These are phyloP conservation scores for Teratosphaeriaceae sp. DNA, from an alignment of 2,329 filamentous ascomycete genomes.

Conservation along the genomic window DNA sequence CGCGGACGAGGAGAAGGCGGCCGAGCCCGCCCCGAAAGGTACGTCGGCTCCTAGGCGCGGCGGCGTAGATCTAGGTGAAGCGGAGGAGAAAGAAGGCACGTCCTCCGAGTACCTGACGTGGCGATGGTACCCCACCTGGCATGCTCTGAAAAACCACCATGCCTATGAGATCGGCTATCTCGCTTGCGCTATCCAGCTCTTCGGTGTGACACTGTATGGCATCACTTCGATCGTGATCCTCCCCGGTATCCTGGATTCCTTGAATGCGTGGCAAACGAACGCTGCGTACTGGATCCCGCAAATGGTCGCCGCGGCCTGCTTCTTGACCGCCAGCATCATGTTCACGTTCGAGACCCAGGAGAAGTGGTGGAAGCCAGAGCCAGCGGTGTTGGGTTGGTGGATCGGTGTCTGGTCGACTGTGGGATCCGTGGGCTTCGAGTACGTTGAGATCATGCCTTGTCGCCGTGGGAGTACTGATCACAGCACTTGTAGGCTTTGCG, in stretches of 20 bases:
- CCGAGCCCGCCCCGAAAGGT: neutral
- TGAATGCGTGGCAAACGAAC: slow-evolving; percentile 17
- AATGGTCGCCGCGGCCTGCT: slow-evolving; percentile 22
- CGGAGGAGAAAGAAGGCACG: slow-evolving; percentile 9
- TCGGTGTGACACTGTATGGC: slow-evolving; percentile 23
- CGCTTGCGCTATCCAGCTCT: slow-evolving; percentile 23
- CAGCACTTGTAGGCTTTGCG: slow-evolving; percentile 7
- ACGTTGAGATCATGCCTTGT: too few relatives aligned
- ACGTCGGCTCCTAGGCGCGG: slow-evolving; percentile 16
- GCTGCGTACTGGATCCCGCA: slow-evolving; percentile 24
- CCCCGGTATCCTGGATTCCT: slow-evolving; percentile 20
- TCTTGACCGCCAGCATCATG: slow-evolving; percentile 23
- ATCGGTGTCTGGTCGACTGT: slow-evolving; percentile 23
- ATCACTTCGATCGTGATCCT: slow-evolving; percentile 20
- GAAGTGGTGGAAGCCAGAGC: slow-evolving; percentile 23
- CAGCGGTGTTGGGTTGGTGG: slow-evolving; percentile 24
- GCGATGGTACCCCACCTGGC: slow-evolving; percentile 21
- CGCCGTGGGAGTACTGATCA: too few relatives aligned
- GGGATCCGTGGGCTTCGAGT: slow-evolving; percentile 24
- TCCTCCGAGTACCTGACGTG: slow-evolving; percentile 13
- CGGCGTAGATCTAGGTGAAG: slow-evolving; percentile 14
- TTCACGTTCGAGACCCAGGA: slow-evolving; percentile 26
- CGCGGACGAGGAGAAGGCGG: slow-evolving; percentile 6
- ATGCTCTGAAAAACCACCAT: slow-evolving; percentile 20
- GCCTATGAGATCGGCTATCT: slow-evolving; percentile 26